A percentile compares a stretch with the other conserved stretches of the same genome.
Evolutionary conservation across 305 asterid genomes (phyloP).

Genomic region (Caryopteris hybrid): DNA sequence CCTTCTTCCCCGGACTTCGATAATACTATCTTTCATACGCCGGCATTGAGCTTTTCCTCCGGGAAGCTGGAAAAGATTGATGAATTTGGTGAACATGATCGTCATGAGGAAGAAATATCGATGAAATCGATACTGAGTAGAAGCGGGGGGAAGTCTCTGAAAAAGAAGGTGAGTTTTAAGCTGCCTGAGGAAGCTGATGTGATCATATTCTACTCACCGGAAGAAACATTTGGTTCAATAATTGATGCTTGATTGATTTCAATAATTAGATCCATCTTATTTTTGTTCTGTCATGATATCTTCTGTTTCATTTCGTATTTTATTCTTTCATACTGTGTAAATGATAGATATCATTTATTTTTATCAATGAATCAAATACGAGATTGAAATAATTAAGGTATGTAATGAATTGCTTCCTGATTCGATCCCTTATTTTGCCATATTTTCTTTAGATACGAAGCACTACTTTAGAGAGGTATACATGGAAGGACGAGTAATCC

Average conservation of each 20-base stretch:
- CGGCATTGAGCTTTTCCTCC: slow-evolving; percentile 22
- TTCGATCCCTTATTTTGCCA: no score
- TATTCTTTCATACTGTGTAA: no score
- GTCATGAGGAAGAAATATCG: background rate
- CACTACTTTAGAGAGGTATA: no score
- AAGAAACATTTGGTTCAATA: slow-evolving; percentile 11
- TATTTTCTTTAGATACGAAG: no score
- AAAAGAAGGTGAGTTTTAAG: slow-evolving; percentile 31
- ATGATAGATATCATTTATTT: no score
- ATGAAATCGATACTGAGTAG: background rate
- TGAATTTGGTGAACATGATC: slow-evolving; percentile 7
- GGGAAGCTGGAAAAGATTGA: slow-evolving; percentile 21
- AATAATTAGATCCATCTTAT: no score
- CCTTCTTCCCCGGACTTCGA: slow-evolving; percentile 23
- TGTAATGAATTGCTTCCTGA: no score
- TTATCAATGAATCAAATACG: no score
- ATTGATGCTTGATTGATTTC: background rate
- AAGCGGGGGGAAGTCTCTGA: slow-evolving; percentile 8
- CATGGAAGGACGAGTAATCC: no score
- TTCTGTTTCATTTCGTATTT: no score
- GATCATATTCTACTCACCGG: slow-evolving; percentile 22
- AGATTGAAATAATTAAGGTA: no score
- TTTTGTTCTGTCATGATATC: no score
- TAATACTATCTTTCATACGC: slow-evolving; percentile 12
- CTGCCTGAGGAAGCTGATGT: slow-evolving; percentile 32